Base-by-base conservation (phyloP, 2,329 filamentous ascomycete genomes). In the Cercospora brassicicola region DNA sequence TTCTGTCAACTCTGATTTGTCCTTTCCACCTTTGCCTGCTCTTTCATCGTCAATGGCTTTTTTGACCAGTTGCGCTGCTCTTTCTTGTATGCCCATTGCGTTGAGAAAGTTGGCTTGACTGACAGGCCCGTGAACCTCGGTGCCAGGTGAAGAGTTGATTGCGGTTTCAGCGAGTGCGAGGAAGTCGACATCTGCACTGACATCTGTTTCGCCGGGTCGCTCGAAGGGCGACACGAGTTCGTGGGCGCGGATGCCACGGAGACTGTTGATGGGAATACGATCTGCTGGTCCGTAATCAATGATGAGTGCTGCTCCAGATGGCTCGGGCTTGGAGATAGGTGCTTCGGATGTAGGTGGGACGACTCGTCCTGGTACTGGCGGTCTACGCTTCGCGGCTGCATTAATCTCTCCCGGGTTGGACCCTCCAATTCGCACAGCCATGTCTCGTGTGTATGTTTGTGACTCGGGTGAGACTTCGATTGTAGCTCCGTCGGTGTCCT, bases 111-210 rank as follows among this genome's bases (percentile, higher is more conserved):
- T 83, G 0, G 88, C 92, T 81, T 99, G 95, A 69, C 93, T 88
- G 1, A 97, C 89, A 0, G 95, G 95, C 0, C 95, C 95, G 76
- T 98, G 94, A 6, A 97, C 92, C 79, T 99, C 95, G 3, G 98
- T 89, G 1, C 89, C 90, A 1, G 89, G 86, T 72, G 90, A 94
- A 0, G 91, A 91, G 45, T 86, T 82, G 56, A 92, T 85, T 0
- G 94, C 94, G 1, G 91, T 85, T 77, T 98, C 94, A 0, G 93
- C 94, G 1, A 99, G 82, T 10, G 90, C 93, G 0, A 88, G 87
- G 77, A 99, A 99, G 79, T 99, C 95, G 0, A 99, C 95, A 77
- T 99, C 94, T 0, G 92, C 94, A 72, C 90, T 93, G 23, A 99
- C 84, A 77, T 99, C 95, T 2, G 96, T 93, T 28, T 90, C 86